Conservation (phyloP, 805 yeast genomes). For the Teunomyces barrocoloradensis region DNA sequence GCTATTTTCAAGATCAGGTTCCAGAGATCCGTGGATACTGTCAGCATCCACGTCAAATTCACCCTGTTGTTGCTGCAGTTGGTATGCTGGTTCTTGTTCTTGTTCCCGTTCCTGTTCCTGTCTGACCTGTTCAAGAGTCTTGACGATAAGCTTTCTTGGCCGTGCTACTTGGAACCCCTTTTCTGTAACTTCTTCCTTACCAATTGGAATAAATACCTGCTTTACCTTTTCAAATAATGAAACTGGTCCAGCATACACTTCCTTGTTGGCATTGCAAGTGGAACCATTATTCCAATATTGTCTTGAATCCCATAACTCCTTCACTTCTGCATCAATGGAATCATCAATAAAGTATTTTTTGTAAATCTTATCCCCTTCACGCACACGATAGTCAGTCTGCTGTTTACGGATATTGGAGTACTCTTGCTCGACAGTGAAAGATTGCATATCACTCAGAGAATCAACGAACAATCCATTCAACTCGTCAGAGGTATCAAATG, state of each 20-base stretch:
- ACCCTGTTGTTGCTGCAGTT: too few relatives aligned
- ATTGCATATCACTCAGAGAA: constrained; percentile 5
- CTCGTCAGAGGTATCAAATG: neutral
- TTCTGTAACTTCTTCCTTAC: constrained; percentile 1
- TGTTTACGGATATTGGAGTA: constrained; percentile 14
- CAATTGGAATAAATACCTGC: neutral
- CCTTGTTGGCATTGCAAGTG: neutral
- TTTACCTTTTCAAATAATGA: neutral
- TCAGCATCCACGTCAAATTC: neutral
- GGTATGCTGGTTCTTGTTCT: neutral
- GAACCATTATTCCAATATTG: constrained; percentile 12
- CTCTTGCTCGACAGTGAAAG: constrained; percentile 8
- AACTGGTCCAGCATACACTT: neutral
- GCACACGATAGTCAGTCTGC: constrained; percentile 50
- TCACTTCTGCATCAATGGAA: constrained; percentile 51
- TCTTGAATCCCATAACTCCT: constrained; percentile 51
- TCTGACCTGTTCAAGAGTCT: constrained; percentile 7
- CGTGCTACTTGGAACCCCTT: constrained; percentile 34
- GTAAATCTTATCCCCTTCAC: constrained; percentile 59
- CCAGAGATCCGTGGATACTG: neutral
- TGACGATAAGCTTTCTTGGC: constrained; percentile 33
- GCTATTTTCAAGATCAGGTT: neutral
- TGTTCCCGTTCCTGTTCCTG: neutral
- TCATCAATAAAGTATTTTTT: constrained; percentile 37
- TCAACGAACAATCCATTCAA: neutral